Base-by-base conservation (phyloP, 2,329 filamentous ascomycete species). In the Trichophyton mentagrophytes region DNA sequence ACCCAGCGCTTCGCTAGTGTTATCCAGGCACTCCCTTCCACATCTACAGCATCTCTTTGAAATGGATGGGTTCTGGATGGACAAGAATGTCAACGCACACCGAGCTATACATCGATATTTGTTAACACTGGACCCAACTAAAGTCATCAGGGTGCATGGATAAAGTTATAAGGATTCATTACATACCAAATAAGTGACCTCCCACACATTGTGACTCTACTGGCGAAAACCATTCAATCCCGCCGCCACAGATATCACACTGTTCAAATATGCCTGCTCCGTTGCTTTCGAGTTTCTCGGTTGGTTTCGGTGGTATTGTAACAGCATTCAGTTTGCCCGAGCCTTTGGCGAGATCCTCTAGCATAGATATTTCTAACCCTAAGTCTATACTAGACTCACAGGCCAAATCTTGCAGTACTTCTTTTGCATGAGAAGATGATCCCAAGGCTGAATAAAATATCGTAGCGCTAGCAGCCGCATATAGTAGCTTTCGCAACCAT, bases 31-130 rank as follows among this genome's bases (percentile, higher is more conserved):
- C 38, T 78, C 76, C 56, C 80, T 77, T 51, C 74, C 74, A 65
- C 82, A 84, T n/a, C 77, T 70, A 17, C 76, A 76, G 67, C 82
- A 84, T 57, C 73, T 74, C 65, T 82, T 82, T 11, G 79, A 79
- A 1, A 78, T 72, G 1, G 76, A 76, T 2, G 81, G 80, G 38
- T 77, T 75, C 66, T 82, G 80, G 5, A 84, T 81, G 1, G 80
- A 73, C 4, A 82, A 65, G 58, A 81, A 79, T n/a, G 78, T 80
- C 22, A 83, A 64, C 11, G 74, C 74, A 65, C 82, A 84, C 40
- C 82, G 75, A n/a, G 72, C 77, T 79, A 33, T 44, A 15, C 53
- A 65, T 60, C 68, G 57, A 8, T 42, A 33, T 9, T 46, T 33
- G 47, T 40, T 59, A 36, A 61, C 6, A 51, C 9, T 38, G 36